Evolutionary conservation across 768 basidiomycete species (phyloP), one percentile per base, ranked within the genome.

Genomic region (Heimioporus sp.): DNA sequence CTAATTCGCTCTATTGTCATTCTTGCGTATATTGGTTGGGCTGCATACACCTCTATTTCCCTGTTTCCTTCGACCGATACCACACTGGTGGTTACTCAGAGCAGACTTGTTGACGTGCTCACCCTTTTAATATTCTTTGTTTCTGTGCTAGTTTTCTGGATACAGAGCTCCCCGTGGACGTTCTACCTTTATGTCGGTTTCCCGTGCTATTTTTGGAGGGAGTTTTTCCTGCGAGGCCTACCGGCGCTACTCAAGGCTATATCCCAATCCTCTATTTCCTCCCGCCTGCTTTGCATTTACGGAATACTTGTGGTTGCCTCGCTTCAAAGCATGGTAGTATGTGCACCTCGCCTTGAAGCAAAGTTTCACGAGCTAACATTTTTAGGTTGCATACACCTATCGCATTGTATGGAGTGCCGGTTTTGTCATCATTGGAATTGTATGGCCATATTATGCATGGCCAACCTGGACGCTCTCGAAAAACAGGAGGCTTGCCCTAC

Each of bases 151-250:
- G 60, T 78, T 11, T 90, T 91, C 62, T 73, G 72, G 36, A 39
- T 83, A n/a, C 87, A 92, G 61, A 71, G 66, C 20, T 81, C 84
- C 0, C 86, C 90, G 0, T 80, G 76, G 78, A 82, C 82, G 4
- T 88, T 90, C 60, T 92, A 87, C 62, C 51, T 89, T 38, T 94
- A 94, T 61, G 76, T 84, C 34, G 64, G 77, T 5, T 92, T 92
- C 55, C 89, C 91, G 0, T 76, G 80, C 31, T 91, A 82, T 69
- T 92, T 92, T 65, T 90, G 88, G 88, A 74, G 75, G 31, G 80
- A 78, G 48, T 81, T 83, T 36, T 60, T 8, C 35, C n/a, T 60
- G n/a, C 55, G 46, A 35, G 70, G 67, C n/a, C 20, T 45, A 24
- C 61, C 65, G 4, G 43, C 51, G 30, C 19, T 65, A 19, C 21